These are phyloP conservation scores for Umbelopsis ramanniana DNA, from an alignment of 192 early-diverging fungal genomes.

Conservation along the genomic window DNA sequence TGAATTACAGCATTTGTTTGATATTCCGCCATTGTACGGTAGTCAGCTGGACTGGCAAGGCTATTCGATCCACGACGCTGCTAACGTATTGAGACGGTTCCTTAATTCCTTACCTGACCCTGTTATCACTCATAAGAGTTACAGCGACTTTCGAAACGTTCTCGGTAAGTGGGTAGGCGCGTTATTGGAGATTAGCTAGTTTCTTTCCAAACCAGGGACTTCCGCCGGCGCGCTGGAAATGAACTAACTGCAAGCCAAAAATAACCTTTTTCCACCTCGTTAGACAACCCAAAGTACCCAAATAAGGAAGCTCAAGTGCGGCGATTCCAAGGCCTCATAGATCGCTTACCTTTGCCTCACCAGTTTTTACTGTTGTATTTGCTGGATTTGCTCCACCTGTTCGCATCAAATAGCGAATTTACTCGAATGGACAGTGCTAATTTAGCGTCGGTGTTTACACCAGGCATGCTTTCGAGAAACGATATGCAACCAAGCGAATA, in stretches of 20 bases:
- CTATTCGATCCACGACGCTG: constrained; percentile 78
- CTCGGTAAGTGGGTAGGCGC: constrained; percentile 44
- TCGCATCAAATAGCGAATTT: constrained; percentile 49
- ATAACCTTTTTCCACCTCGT: neutral
- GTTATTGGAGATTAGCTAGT: neutral
- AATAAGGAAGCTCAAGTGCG: constrained; percentile 33
- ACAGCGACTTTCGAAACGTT: constrained; percentile 66
- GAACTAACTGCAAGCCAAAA: neutral
- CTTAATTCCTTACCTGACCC: constrained; percentile 73
- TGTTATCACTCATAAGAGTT: constrained; percentile 71
- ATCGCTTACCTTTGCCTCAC: constrained; percentile 54
- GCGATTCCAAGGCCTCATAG: constrained; percentile 59
- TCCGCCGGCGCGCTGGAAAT: neutral
- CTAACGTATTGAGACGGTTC: constrained; percentile 73
- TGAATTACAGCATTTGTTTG: constrained; percentile 71
- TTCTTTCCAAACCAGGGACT: neutral
- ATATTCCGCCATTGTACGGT: constrained; percentile 67
- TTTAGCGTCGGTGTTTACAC: constrained; percentile 76
- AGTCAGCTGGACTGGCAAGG: constrained; percentile 66
- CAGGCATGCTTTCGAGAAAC: constrained; percentile 69
- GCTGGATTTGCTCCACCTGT: constrained; percentile 64
- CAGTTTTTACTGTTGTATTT: constrained; percentile 71
- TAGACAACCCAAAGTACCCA: constrained; percentile 20
- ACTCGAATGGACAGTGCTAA: constrained; percentile 76
- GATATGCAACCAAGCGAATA: constrained; percentile 76